Conservation (phyloP, 768 basidiomycete genomes). For the Tylopilus felleus region DNA sequence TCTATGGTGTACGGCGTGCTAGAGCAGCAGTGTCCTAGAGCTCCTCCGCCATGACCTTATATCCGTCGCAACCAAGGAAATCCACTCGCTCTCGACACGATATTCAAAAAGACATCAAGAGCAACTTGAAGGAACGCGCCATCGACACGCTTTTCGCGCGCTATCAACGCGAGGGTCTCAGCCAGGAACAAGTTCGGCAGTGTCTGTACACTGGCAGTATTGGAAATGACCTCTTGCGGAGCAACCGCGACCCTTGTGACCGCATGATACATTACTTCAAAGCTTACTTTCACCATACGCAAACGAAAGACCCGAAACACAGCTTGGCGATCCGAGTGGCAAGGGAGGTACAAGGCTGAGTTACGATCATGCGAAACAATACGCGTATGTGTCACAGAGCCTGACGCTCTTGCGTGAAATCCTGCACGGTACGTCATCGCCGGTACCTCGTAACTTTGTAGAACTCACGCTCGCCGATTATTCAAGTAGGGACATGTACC, state of each 20-base stretch:
- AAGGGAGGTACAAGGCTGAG: slow-evolving; percentile 76
- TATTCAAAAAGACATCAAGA: slow-evolving; percentile 78
- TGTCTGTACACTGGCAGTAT: slow-evolving; percentile 88
- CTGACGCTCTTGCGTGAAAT: slow-evolving; percentile 86
- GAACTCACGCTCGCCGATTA: slow-evolving; percentile 26
- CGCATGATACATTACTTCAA: slow-evolving; percentile 76
- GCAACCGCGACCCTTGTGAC: slow-evolving; percentile 87
- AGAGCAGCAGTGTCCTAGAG: slow-evolving; percentile 60
- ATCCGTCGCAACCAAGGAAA: slow-evolving; percentile 76
- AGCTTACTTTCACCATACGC: slow-evolving; percentile 71
- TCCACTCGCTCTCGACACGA: slow-evolving; percentile 69
- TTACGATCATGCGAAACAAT: slow-evolving; percentile 83
- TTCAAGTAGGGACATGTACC: slow-evolving; percentile 94
- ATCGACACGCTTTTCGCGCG: slow-evolving; percentile 69
- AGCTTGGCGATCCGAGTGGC: slow-evolving; percentile 78
- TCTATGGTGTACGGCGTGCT: slow-evolving; percentile 67
- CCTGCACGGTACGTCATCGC: slow-evolving; percentile 56
- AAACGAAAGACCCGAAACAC: slow-evolving; percentile 57
- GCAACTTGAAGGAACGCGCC: slow-evolving; percentile 81
- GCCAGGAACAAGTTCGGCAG: slow-evolving; percentile 66
- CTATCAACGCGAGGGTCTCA: slow-evolving; percentile 56
- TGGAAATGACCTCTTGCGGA: slow-evolving; percentile 83
- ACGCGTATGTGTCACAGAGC: slow-evolving; percentile 82
- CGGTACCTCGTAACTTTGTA: neutral
- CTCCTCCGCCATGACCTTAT: slow-evolving; percentile 76